Percentiles rank a stretch among this genome's conserved stretches.
Conservation (phyloP, 2,329 filamentous ascomycete genomes). For the Laburnicola sp. region DNA sequence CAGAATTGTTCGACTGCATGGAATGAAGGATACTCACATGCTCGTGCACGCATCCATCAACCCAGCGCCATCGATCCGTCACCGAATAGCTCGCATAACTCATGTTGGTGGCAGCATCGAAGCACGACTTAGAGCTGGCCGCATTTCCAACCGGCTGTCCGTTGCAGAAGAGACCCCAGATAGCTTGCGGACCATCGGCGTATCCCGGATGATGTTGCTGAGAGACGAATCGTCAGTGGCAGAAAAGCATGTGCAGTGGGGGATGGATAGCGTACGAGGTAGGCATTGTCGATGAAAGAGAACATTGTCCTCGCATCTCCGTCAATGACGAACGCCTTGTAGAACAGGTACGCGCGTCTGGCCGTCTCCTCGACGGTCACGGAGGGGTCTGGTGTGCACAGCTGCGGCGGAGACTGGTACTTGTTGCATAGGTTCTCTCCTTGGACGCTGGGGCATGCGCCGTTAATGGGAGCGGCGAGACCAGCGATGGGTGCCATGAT, state of each 20-base stretch:
- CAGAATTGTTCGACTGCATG: neutral
- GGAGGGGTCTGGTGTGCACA: constrained; percentile 17
- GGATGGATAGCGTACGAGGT: constrained; percentile 13
- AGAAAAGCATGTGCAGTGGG: neutral
- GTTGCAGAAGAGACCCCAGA: constrained; percentile 24
- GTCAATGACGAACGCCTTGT: constrained; percentile 23
- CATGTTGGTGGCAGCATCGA: constrained; percentile 24
- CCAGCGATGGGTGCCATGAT: constrained; percentile 17
- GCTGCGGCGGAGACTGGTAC: constrained; percentile 19
- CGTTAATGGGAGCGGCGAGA: constrained; percentile 16
- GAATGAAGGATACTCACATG: constrained; percentile 3
- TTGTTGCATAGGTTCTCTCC: constrained; percentile 23
- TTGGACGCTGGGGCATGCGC: neutral
- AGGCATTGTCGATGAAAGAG: constrained; percentile 21
- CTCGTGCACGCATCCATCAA: constrained; percentile 12
- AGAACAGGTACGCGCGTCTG: constrained; percentile 22
- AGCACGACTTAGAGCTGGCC: constrained; percentile 20
- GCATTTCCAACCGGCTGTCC: constrained; percentile 15
- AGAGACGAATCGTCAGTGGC: neutral
- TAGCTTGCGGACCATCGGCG: constrained; percentile 17
- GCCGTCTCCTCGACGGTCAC: constrained; percentile 24
- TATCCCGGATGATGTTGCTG: constrained; percentile 24
- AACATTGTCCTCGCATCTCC: constrained; percentile 25
- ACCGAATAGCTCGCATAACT: constrained; percentile 20
- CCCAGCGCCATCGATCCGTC: constrained; percentile 11